Base-by-base conservation (phyloP, 1,284 basidiomycete species). In the Ceratobasidium sp. region DNA sequence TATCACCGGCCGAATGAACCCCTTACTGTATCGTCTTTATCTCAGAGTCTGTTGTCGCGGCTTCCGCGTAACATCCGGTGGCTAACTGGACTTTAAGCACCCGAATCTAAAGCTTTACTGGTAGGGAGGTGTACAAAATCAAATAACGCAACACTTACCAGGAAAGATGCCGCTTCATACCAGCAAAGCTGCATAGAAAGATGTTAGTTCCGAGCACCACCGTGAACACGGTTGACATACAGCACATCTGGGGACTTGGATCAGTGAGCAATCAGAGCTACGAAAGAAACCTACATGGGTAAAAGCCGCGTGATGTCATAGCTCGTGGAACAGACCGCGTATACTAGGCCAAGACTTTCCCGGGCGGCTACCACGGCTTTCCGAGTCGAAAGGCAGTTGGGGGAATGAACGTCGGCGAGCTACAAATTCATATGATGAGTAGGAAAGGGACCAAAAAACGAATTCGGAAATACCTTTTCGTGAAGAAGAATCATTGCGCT, bases 301-400 rank as follows among this genome's bases (percentile, higher is more conserved):
- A 38, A 51, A 16, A 69, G 53, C 8, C 64, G 51, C 28, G 64
- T 69, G 40, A 69, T 69, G 30, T 69, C 64, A 51, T 44, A 69
- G 25, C 64, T 69, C 21, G 64, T 69, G 18, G 64, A 42, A 46
- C 64, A 69, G 11, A 69, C 42, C 4, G 51, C 53, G 33, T 69
- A 58, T 48, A 69, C 25, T 25, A 69, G 21, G 25, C 58, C 53
- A 25, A 58, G 36, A 42, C 8, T 58, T 44, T 51, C 64, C 21
- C 64, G 51, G n/a, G 64, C 51, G 14, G 64, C 64, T 23, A 23
- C 28, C 3, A 28, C 53, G 14, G 53, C 21, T 53, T 69, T 69
- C 18, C 44, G 51, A 44, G 11, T 23, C 21, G 64, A 69, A 7
- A 46, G 11, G 23, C 64, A 69, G 48, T 69, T 56, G 4, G 64